Percentiles rank a stretch among this genome's conserved stretches.
phyloP scores from a whole-genome alignment of 75 land plant genomes.

The Azolla pinnata region DNA sequence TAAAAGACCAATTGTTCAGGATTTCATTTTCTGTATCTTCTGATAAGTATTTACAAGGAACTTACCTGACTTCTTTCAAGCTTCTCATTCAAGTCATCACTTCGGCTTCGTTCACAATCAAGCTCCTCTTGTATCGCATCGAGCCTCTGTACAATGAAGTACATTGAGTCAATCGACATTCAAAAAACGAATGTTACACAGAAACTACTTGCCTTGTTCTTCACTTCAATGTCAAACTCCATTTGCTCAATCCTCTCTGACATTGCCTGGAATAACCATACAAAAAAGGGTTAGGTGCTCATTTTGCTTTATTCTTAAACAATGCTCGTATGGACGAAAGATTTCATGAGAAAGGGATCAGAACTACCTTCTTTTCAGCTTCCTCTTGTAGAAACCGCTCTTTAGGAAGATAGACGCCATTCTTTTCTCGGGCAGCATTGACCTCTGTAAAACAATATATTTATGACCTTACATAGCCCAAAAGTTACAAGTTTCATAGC shows the following conservation, averaged over 20 bases:
- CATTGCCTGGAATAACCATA: conserved; percentile 21
- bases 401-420: conserved; percentile 32
- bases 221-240: conserved; percentile 30
- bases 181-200: neutral
- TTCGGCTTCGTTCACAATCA: conserved; percentile 35
- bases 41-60: too few species aligned
- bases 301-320: neutral
- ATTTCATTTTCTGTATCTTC: too few species aligned
- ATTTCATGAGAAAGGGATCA: neutral
- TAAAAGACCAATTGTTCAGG: too few species aligned
- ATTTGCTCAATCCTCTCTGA: conserved; percentile 28
- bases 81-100: conserved; percentile 34
- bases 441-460: conserved; percentile 17
- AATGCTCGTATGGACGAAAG: too few species aligned
- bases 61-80: conserved; percentile 40
- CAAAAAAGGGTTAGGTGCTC: neutral
- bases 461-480: neutral
- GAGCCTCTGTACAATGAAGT: conserved; percentile 31
- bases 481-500: neutral
- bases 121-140: conserved; percentile 64
- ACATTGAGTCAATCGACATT: neutral
- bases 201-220: conserved; percentile 21
- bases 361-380: conserved; percentile 33
- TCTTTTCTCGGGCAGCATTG: conserved; percentile 37
- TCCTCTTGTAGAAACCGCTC: conserved; percentile 34